These are phyloP conservation scores for Priceomyces castillae DNA, from an alignment of 805 yeast species.

Conservation along the genomic window DNA sequence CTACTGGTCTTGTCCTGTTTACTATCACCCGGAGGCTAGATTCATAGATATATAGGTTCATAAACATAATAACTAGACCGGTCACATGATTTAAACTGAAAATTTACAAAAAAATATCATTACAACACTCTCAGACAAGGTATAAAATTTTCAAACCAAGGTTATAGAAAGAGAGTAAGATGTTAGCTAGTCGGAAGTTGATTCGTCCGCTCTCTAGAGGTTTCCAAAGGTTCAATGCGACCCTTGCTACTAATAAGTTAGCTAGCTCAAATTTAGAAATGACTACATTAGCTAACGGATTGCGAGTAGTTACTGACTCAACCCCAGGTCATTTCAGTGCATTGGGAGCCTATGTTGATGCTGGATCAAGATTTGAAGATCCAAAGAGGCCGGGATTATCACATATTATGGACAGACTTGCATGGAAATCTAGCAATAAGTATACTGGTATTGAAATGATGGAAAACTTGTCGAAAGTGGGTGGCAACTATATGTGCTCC, in stretches of 20 bases:
- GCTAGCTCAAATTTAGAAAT: constrained; percentile 22
- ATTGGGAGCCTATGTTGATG: constrained; percentile 82
- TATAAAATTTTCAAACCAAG: no score
- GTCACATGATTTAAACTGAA: background rate
- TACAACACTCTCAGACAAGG: background rate
- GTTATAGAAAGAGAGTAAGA: background rate
- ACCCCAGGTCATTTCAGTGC: constrained; percentile 91
- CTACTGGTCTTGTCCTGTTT: constrained; percentile 67
- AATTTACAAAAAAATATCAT: background rate
- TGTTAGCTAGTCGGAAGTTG: background rate
- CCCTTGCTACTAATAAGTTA: constrained; percentile 5
- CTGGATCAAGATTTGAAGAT: constrained; percentile 85
- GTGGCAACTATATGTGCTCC: constrained; percentile 93
- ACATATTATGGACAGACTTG: constrained; percentile 81
- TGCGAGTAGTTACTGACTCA: constrained; percentile 78
- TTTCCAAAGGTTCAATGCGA: constrained; percentile 1
- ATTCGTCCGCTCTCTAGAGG: background rate
- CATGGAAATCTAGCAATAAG: constrained; percentile 69
- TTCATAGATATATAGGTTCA: constrained; percentile 38
- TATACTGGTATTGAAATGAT: constrained; percentile 67
- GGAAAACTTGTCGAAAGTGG: constrained; percentile 70
- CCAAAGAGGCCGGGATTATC: constrained; percentile 63
- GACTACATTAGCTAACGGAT: constrained; percentile 64
- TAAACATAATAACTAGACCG: background rate
- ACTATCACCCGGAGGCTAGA: constrained; percentile 62